Percentiles rank a stretch among this genome's conserved stretches.
Evolutionary conservation across 2,329 filamentous ascomycete genomes (phyloP).

Genomic region (Geosmithia flava): DNA sequence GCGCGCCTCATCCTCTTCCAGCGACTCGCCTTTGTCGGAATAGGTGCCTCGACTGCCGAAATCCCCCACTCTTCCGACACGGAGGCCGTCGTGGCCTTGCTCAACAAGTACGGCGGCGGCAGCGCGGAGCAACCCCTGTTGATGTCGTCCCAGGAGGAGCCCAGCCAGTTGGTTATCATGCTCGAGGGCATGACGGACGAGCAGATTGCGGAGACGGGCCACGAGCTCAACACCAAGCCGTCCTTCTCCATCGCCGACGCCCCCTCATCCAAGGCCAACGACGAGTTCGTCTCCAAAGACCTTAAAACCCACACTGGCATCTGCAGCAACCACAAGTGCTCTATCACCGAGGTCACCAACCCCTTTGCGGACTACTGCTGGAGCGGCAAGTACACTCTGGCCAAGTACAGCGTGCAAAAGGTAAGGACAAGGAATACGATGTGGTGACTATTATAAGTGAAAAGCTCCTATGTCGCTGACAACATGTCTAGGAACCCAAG

Average conservation of each 20-base stretch:
- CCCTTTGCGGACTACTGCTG: slow-evolving; percentile 32
- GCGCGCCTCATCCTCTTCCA: slow-evolving; percentile 47
- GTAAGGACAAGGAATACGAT: slow-evolving; percentile 13
- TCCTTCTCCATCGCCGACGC: slow-evolving; percentile 37
- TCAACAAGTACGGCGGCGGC: slow-evolving; percentile 48
- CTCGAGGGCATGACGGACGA: slow-evolving; percentile 41
- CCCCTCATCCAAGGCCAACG: slow-evolving; percentile 28
- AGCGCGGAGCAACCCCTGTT: slow-evolving; percentile 33
- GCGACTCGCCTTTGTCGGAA: slow-evolving; percentile 34
- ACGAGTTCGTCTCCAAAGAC: slow-evolving; percentile 27
- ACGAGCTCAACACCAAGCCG: slow-evolving; percentile 19
- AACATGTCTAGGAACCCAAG: slow-evolving; percentile 20
- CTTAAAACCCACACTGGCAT: slow-evolving; percentile 22
- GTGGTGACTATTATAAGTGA: neutral
- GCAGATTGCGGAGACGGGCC: slow-evolving; percentile 30
- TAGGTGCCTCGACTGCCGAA: slow-evolving; percentile 34
- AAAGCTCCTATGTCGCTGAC: neutral
- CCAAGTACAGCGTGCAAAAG: slow-evolving; percentile 30
- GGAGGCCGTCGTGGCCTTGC: slow-evolving; percentile 38
- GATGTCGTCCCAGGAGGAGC: slow-evolving; percentile 12
- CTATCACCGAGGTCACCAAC: slow-evolving; percentile 24
- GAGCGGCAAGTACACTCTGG: slow-evolving; percentile 26
- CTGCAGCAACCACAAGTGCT: slow-evolving; percentile 21
- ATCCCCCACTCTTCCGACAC: slow-evolving; percentile 24
- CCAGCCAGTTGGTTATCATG: slow-evolving; percentile 45